phyloP scores from a whole-genome alignment of 371 early-diverging fungal genomes.

The Globomyces sp. region DNA sequence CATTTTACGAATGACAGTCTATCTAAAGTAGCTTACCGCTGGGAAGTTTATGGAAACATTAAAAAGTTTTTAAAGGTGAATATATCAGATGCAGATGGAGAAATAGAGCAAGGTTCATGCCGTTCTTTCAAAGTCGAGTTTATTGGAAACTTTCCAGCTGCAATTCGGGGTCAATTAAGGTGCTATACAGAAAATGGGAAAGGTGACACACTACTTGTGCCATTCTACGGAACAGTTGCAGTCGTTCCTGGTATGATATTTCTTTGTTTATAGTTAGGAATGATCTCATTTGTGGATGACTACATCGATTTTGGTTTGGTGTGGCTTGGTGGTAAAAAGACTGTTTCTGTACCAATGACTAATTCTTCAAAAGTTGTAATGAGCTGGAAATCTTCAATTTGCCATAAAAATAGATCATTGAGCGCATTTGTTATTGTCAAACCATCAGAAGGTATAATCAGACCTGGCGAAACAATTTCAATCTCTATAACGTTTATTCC shows the following conservation, averaged over 20 bases:
- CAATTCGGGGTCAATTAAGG: conserved; percentile 27
- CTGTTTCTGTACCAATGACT: conserved; percentile 26
- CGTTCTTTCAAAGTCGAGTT: conserved; percentile 20
- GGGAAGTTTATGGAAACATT: conserved; percentile 30
- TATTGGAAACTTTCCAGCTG: conserved; percentile 36
- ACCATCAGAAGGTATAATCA: conserved; percentile 27
- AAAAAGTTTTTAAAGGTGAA: conserved; percentile 19
- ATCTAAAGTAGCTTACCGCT: conserved; percentile 33
- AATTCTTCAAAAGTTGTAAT: conserved; percentile 25
- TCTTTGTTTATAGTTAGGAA: no score
- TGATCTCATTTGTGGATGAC: no score
- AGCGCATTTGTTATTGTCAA: conserved; percentile 1
- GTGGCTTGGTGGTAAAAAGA: conserved; percentile 30
- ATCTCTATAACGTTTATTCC: conserved; percentile 33
- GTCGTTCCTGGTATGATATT: no score
- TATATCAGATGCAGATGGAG: conserved; percentile 14
- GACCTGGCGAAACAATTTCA: conserved; percentile 16
- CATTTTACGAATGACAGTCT: conserved; percentile 37
- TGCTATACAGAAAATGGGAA: conserved; percentile 33
- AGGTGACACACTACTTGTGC: conserved; percentile 34
- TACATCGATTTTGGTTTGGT: conserved; percentile 46
- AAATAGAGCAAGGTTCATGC: conserved; percentile 4
- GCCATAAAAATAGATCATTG: background rate
- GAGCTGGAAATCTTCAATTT: conserved; percentile 15
- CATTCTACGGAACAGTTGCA: background rate